These are phyloP conservation scores for Penicillium paradoxum DNA, from an alignment of 495 filamentous ascomycete genomes.

Conservation along the genomic window DNA sequence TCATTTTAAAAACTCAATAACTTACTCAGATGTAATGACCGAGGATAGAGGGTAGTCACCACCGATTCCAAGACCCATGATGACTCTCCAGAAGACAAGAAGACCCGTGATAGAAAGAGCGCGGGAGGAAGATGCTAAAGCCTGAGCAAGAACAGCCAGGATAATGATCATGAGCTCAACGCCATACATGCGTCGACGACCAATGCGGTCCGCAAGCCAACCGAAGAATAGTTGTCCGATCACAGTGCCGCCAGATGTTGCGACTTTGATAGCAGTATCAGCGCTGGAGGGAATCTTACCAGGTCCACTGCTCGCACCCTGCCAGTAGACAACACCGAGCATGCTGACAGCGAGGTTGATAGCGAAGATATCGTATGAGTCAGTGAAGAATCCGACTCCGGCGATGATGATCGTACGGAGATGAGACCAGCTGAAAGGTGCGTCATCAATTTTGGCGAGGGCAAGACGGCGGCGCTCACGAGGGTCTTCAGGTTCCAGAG, in stretches of 20 bases:
- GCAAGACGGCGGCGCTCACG: conserved; percentile 71
- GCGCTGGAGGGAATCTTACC: conserved; percentile 56
- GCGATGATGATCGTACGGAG: conserved; percentile 69
- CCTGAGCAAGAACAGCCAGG: conserved; percentile 72
- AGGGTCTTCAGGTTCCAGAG: conserved; percentile 43
- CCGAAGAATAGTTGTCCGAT: conserved; percentile 82
- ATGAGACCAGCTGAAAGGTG: conserved; percentile 76
- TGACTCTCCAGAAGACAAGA: conserved; percentile 83
- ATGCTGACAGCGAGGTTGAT: conserved; percentile 65
- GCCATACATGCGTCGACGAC: conserved; percentile 83
- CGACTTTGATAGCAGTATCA: conserved; percentile 82
- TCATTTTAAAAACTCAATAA: background rate
- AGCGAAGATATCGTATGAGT: conserved; percentile 76
- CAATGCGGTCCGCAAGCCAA: conserved; percentile 70
- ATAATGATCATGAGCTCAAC: conserved; percentile 87
- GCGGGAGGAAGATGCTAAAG: conserved; percentile 61
- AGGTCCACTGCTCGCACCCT: conserved; percentile 41
- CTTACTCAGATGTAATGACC: conserved; percentile 77
- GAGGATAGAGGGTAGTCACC: conserved; percentile 83
- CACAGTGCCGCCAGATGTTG: conserved; percentile 83
- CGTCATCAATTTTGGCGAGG: conserved; percentile 74
- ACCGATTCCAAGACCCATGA: conserved; percentile 81
- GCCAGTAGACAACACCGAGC: conserved; percentile 71
- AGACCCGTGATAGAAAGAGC: conserved; percentile 68
- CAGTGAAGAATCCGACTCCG: conserved; percentile 83